Conservation (phyloP, 495 filamentous ascomycete species). For the Tuber magnatum region DNA sequence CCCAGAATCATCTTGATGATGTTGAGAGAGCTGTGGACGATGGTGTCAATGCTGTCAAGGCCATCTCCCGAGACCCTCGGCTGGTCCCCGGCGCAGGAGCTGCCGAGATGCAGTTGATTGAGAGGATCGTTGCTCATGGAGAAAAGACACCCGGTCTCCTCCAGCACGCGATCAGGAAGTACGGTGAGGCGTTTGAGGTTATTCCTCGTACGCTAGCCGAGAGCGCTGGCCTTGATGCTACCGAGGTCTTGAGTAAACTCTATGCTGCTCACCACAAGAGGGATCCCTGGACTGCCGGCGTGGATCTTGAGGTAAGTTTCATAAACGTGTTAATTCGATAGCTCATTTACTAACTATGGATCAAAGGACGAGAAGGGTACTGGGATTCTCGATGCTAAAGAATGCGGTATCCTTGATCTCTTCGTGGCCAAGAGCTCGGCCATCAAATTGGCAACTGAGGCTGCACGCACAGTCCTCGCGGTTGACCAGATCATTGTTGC, state of each 20-base stretch:
- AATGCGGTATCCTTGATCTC: constrained; percentile 88
- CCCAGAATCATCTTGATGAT: constrained; percentile 95
- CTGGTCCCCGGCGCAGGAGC: constrained; percentile 93
- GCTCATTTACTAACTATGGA: constrained; percentile 28
- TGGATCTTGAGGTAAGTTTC: constrained; percentile 73
- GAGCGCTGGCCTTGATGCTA: constrained; percentile 89
- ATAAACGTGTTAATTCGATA: background rate
- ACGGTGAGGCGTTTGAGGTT: constrained; percentile 94
- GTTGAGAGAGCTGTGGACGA: constrained; percentile 96
- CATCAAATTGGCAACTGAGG: constrained; percentile 90
- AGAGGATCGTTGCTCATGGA: constrained; percentile 77
- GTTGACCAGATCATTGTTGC: constrained; percentile 99
- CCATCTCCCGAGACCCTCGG: constrained; percentile 84
- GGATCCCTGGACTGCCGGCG: constrained; percentile 78
- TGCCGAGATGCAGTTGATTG: constrained; percentile 89
- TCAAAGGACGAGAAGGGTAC: constrained; percentile 60
- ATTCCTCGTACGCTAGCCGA: constrained; percentile 89
- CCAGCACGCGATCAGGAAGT: constrained; percentile 96
- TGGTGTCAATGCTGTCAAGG: constrained; percentile 97
- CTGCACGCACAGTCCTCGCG: constrained; percentile 85
- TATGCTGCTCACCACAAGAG: constrained; percentile 89
- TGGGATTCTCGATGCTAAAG: constrained; percentile 77
- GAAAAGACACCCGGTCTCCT: constrained; percentile 87
- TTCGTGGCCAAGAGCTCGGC: constrained; percentile 89
- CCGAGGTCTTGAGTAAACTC: constrained; percentile 80